Conservation (phyloP, 2,329 filamentous ascomycete species). For the Tetracladium maxilliforme region DNA sequence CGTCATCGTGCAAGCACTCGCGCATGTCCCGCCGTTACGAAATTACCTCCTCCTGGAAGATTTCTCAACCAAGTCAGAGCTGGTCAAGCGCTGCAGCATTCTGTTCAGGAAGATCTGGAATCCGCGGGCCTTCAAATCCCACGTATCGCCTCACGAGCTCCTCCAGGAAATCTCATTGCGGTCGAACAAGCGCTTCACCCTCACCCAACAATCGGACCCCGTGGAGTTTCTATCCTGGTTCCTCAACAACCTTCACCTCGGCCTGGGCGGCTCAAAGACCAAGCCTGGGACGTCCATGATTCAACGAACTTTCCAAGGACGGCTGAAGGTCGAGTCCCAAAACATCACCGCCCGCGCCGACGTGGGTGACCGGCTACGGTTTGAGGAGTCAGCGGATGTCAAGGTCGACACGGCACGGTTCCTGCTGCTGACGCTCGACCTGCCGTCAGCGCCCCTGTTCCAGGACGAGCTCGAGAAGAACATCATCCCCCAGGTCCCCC, state of each 20-base stretch:
- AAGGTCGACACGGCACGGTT: constrained; percentile 67
- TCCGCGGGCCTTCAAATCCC: constrained; percentile 84
- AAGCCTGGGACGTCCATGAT: constrained; percentile 76
- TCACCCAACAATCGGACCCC: constrained; percentile 84
- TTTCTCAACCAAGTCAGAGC: constrained; percentile 58
- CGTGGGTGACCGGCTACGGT: constrained; percentile 72
- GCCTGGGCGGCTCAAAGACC: constrained; percentile 77
- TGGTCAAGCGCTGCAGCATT: constrained; percentile 77
- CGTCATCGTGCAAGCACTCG: constrained; percentile 79
- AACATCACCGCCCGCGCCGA: constrained; percentile 85
- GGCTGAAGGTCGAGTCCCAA: constrained; percentile 83
- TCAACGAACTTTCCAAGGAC: constrained; percentile 87
- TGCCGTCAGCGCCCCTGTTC: constrained; percentile 85
- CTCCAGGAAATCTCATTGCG: constrained; percentile 85
- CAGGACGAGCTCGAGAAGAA: constrained; percentile 90
- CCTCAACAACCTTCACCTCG: constrained; percentile 85
- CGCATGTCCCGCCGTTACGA: constrained; percentile 76
- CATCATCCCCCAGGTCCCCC: constrained; percentile 85
- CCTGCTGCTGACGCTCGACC: constrained; percentile 82
- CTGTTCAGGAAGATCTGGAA: constrained; percentile 98
- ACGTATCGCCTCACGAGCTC: constrained; percentile 93
- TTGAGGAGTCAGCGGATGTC: constrained; percentile 79
- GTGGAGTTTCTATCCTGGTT: constrained; percentile 98
- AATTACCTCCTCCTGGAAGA: constrained; percentile 88
- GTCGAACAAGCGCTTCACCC: constrained; percentile 83